Evolutionary conservation across 2,329 filamentous ascomycete species (phyloP), one percentile per base, ranked within the genome.

Genomic region (Myriosclerotinia duriaeana): DNA sequence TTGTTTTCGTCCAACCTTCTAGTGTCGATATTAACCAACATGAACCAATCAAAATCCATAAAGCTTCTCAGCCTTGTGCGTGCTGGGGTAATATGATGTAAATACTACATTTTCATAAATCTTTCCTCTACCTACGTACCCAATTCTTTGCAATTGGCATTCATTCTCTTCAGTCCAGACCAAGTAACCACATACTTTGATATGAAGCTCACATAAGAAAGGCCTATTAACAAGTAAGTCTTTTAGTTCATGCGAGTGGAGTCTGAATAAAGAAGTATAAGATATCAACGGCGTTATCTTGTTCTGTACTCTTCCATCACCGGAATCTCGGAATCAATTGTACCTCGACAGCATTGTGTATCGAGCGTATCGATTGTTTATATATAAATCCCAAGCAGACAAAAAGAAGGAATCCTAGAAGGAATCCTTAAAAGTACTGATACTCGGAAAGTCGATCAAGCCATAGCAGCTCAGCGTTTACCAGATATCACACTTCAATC

Each of bases 361-460:
- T 50, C 14, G 20, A 26, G 14, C n/a, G 15, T 34, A 1, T 34
- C 30, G 6, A 34, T 3, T 34, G 5, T 34, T 34, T 6, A n/a
- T 14, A 30, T 44, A 14, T 17, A 30, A n/a, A 9, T 34, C 12
- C 40, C 5, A 38, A 38, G 20, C n/a, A 60, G 20, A 50, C 9
- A 15, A 50, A 15, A 40, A n/a, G 11, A 30, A 38, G 38, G 14
- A 34, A 12, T 17, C 30, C 14, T 14, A n/a, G 11, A 30, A 38
- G 38, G 14, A 34, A 12, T 17, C 30, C 14, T 14, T 26, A 44
- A 12, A 34, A 38, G 20, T 46, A 52, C 63, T 59, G 44, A 53
- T 65, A 65, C 34, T 42, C 42, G 53, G 30, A 34, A 38, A 53
- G 9, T 42, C 36, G 9, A 61, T 61, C n/a, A 50, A 61, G 44